A percentile compares a stretch with the other conserved stretches of the same genome.
Conservation (phyloP, 495 filamentous ascomycete genomes). For the Durotheca rogersii region DNA sequence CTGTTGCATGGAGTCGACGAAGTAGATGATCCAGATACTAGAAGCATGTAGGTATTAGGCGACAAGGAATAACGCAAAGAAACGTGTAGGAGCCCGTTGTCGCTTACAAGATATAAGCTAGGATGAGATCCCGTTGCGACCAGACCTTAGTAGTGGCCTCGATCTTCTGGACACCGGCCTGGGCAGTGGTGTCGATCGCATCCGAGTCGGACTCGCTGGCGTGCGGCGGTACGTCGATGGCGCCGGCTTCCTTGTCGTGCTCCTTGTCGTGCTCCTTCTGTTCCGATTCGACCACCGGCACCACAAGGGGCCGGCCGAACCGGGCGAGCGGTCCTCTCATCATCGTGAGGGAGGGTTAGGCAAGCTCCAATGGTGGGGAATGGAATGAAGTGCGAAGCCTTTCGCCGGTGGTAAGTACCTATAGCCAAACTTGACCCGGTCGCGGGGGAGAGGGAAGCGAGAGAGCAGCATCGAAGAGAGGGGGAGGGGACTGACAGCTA, state of each 20-base stretch:
- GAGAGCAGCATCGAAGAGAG: neutral
- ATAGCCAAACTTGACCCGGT: neutral
- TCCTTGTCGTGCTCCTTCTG: constrained; percentile 4
- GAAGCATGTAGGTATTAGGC: constrained; percentile 9
- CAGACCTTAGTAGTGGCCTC: constrained; percentile 53
- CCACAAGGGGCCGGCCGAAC: constrained; percentile 18
- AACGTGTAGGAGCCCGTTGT: neutral
- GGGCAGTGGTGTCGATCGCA: constrained; percentile 30
- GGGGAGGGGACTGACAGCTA: neutral
- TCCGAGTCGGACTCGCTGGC: constrained; percentile 37
- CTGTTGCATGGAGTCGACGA: constrained; percentile 51
- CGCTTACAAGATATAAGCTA: constrained; percentile 47
- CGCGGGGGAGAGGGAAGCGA: neutral
- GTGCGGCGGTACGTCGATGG: constrained; percentile 18
- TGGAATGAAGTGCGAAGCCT: no score
- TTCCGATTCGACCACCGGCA: constrained; percentile 31
- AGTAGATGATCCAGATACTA: constrained; percentile 56
- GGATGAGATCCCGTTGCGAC: constrained; percentile 42
- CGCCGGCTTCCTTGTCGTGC: constrained; percentile 27
- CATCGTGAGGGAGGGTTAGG: neutral
- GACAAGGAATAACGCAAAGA: neutral
- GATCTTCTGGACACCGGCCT: constrained; percentile 50
- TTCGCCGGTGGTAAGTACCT: no score
- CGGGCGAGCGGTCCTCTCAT: constrained; percentile 29
- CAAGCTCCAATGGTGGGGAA: neutral